A percentile compares a stretch with the other conserved stretches of the same genome.
Evolutionary conservation across 768 basidiomycete genomes (phyloP).

Genomic region (Sarcodon sp.): DNA sequence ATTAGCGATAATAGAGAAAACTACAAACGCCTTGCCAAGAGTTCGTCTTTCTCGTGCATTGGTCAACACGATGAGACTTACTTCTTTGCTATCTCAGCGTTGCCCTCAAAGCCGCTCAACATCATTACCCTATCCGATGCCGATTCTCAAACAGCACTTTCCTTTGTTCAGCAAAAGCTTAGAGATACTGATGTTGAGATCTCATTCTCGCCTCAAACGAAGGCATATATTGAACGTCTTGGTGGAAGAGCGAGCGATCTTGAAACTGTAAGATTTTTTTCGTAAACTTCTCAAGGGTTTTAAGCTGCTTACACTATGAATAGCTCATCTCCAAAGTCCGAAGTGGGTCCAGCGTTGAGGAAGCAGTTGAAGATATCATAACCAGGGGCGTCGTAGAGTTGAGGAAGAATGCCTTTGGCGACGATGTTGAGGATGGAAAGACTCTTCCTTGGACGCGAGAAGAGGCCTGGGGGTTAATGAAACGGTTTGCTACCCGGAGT

Average conservation of each 20-base stretch:
- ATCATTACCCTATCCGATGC: conserved; percentile 78
- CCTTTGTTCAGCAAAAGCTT: conserved; percentile 74
- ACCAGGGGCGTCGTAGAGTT: conserved; percentile 68
- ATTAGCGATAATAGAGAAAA: conserved; percentile 86
- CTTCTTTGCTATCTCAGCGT: conserved; percentile 32
- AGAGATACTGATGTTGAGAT: conserved; percentile 38
- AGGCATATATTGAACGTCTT: conserved; percentile 50
- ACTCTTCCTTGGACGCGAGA: conserved; percentile 71
- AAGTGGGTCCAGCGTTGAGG: conserved; percentile 55
- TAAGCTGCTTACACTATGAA: background rate
- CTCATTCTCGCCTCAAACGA: conserved; percentile 43
- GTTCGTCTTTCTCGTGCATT: conserved; percentile 21
- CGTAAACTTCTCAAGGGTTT: background rate
- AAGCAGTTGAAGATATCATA: conserved; percentile 88
- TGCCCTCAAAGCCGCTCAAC: conserved; percentile 76
- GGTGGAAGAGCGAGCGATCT: conserved; percentile 90
- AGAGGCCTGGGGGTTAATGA: conserved; percentile 81
- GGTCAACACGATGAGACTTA: background rate
- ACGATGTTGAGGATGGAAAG: conserved; percentile 84
- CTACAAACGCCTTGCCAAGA: conserved; percentile 71
- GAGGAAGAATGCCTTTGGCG: conserved; percentile 86
- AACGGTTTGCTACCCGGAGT: conserved; percentile 51
- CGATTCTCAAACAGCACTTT: conserved; percentile 63
- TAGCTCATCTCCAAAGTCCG: conserved; percentile 82
- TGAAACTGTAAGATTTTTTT: conserved; percentile 45